These are phyloP conservation scores for Boletus subluridellus DNA, from an alignment of 1,284 basidiomycete species.

Conservation along the genomic window DNA sequence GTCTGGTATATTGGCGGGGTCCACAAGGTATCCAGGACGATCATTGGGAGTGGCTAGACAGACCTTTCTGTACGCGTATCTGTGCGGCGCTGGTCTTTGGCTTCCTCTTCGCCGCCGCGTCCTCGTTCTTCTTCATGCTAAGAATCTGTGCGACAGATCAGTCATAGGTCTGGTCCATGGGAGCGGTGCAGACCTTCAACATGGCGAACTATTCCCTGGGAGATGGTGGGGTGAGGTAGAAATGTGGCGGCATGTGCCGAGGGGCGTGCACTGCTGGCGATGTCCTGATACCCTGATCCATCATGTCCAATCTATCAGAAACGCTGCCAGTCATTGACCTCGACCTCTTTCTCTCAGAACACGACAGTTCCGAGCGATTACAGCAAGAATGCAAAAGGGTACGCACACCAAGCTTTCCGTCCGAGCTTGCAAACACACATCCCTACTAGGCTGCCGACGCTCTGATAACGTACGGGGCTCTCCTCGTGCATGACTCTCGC, in stretches of 20 bases:
- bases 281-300: background rate
- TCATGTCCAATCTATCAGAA: constrained; percentile 33
- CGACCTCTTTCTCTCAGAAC: constrained; percentile 62
- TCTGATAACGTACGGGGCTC: constrained; percentile 76
- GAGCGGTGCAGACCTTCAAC: constrained; percentile 42
- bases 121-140: constrained; percentile 97
- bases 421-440: background rate
- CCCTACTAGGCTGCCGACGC: constrained; percentile 68
- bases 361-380: constrained; percentile 46
- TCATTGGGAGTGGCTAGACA: constrained; percentile 3
- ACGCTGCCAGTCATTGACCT: constrained; percentile 71
- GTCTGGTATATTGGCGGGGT: constrained; percentile 52
- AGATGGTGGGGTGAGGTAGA: constrained; percentile 25
- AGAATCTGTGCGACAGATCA: constrained; percentile 66
- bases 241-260: constrained; percentile 30
- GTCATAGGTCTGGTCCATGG: background rate
- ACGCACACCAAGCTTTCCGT: background rate
- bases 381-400: constrained; percentile 67
- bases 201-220: constrained; percentile 27
- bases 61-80: constrained; percentile 97
- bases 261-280: constrained; percentile 4
- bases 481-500: constrained; percentile 77
- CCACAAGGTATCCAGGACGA: constrained; percentile 1
- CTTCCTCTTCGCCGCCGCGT: constrained; percentile 90
- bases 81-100: constrained; percentile 97